Base-by-base conservation (phyloP, 139 green algal genomes). In the Coelastrella sp. region DNA sequence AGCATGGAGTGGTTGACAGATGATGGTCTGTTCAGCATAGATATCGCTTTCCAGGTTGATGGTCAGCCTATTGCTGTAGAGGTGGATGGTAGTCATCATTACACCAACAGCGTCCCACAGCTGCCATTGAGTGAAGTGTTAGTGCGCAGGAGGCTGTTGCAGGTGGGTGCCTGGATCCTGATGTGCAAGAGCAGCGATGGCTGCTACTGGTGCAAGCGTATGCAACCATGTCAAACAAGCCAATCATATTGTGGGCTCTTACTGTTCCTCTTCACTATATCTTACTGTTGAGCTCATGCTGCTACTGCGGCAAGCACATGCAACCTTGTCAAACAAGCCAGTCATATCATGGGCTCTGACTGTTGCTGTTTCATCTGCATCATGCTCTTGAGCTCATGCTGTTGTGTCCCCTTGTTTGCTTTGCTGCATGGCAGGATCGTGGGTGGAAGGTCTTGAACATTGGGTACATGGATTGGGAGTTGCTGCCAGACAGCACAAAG, bases 71-170 rank as follows among this genome's bases (percentile, higher is more conserved):
- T 86, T 21, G 87, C 87, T 0, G 81, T 92, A 11, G 89, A 92
- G 78, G 89, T 91, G 9, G 88, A 91, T 37, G 89, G 89, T 51
- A 72, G 74, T 35, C 83, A 87, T 41, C 89, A 92, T 76, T 92
- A 86, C 85, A 76, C 78, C 27, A 87, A 68, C 62, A 90, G 87
- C 63, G 32, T 48, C 25, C 87, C 87, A 40, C 76, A 84, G 32
- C 64, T 69, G 21, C 76, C 82, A 5, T 57, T 90, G 45, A 82
- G 68, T 30, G 87, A 90, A 51, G 75, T 85, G 59, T 27, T 50
- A 9, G 60, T 88, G 76, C 82, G 87, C 34, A 62, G 77, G 6
- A 71, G 82, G 2, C 71, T 90, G 82, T 71, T 90, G 87, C 32
- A 87, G 81, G 86, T 82, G 23, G 9, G 37, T 27, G 9, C 21